Percentiles rank a stretch among this genome's conserved stretches.
phyloP scores from a whole-genome alignment of 2,329 filamentous ascomycete genomes.

The Microsporum ferrugineum region DNA sequence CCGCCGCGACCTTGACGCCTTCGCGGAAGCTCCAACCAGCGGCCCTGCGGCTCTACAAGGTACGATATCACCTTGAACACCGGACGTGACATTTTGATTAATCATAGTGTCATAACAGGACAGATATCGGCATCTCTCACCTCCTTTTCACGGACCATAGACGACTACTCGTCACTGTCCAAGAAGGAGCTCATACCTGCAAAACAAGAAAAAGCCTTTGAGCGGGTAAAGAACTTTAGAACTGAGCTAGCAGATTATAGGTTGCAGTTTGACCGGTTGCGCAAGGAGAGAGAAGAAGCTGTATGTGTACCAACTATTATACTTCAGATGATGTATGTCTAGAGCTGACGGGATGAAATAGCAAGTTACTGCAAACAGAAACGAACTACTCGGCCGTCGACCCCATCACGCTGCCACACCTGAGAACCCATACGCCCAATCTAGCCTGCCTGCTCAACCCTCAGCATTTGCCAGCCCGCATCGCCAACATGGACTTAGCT shows the following conservation, averaged over 20 bases:
- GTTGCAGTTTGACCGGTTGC: conserved; percentile 63
- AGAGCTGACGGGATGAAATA: conserved; percentile 16
- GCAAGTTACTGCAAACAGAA: conserved; percentile 56
- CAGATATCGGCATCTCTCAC: conserved; percentile 69
- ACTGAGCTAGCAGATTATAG: conserved; percentile 71
- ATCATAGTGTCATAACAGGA: conserved; percentile 34
- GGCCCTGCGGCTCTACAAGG: conserved; percentile 53
- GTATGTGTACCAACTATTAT: conserved; percentile 28
- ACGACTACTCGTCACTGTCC: conserved; percentile 78
- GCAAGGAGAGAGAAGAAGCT: conserved; percentile 64
- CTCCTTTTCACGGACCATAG: conserved; percentile 76
- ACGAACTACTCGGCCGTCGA: conserved; percentile 73
- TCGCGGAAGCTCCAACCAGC: conserved; percentile 48
- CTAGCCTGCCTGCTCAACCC: conserved; percentile 30
- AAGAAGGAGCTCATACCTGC: conserved; percentile 80
- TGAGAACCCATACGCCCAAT: conserved; percentile 82
- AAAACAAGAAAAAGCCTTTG: conserved; percentile 83
- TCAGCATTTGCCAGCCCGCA: conserved; percentile 32
- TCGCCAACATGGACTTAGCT: conserved; percentile 29
- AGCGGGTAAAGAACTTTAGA: conserved; percentile 76
- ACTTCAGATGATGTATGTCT: not conserved
- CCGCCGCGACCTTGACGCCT: conserved; percentile 61
- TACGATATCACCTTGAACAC: conserved; percentile 11
- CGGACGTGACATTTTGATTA: not conserved
- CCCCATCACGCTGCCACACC: conserved; percentile 69